Evolutionary conservation across 148 eudicot genomes (phyloP).

Genomic region (Mesembryanthemum crystallinum): DNA sequence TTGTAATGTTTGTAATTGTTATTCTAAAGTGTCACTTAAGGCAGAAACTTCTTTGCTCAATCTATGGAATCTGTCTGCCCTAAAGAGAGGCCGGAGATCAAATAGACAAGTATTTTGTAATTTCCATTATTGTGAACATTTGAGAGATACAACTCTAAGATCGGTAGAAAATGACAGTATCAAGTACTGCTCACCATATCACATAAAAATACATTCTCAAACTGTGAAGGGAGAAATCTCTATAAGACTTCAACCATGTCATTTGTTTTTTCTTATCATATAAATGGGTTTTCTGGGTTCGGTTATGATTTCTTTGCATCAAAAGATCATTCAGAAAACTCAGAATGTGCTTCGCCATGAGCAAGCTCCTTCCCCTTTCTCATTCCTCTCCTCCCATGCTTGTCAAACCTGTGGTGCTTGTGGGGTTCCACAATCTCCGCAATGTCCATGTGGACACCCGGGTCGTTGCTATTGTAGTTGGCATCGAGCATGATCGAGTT

Average conservation of each 20-base stretch:
- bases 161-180: slow-evolving; percentile 14
- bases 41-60: too few relatives aligned
- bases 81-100: not conserved
- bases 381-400: slow-evolving; percentile 23
- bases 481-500: slow-evolving; percentile 78
- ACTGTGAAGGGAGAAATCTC: not conserved
- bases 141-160: slow-evolving; percentile 9
- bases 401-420: not conserved
- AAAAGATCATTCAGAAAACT: slow-evolving; percentile 26
- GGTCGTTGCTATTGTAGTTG: slow-evolving; percentile 64
- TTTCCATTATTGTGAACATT: slow-evolving; percentile 6
- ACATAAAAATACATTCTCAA: not conserved
- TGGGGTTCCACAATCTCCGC: slow-evolving; percentile 14
- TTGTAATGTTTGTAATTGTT: slow-evolving; percentile 1
- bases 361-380: slow-evolving; percentile 32
- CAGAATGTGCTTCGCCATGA: slow-evolving; percentile 24
- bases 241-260: not conserved
- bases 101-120: not conserved
- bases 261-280: not conserved
- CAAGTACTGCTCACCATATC: not conserved
- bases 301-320: not conserved
- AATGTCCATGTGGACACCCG: slow-evolving; percentile 80
- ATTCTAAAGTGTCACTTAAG: not conserved
- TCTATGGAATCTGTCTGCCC: too few relatives aligned
- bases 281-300: not conserved